Conservation (phyloP, 257 asterid genomes). For the Nemophila menziesii region DNA sequence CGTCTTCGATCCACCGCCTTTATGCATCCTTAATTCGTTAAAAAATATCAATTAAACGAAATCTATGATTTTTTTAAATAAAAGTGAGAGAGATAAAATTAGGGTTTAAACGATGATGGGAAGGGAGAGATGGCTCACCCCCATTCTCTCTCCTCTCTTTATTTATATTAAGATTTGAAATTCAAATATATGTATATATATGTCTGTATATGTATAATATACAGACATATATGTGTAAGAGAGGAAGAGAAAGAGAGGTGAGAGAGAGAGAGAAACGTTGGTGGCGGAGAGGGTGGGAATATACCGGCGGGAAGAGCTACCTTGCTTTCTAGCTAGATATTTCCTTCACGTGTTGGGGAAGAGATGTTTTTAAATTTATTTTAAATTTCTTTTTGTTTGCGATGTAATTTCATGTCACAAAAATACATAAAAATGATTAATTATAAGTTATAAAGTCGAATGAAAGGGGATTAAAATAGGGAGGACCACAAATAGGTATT, state of each 20-base stretch:
- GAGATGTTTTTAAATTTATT: too few species aligned
- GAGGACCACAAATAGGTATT: too few species aligned
- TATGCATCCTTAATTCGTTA: constrained; percentile 1
- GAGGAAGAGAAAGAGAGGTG: background rate
- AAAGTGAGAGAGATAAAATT: background rate
- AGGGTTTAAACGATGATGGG: background rate
- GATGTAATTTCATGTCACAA: too few species aligned
- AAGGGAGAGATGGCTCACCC: background rate
- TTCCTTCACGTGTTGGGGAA: too few species aligned
- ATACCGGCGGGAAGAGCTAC: background rate
- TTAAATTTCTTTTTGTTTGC: too few species aligned
- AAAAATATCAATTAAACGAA: too few species aligned
- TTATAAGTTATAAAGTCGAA: too few species aligned
- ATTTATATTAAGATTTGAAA: background rate
- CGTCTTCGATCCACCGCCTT: constrained; percentile 35
- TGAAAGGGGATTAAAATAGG: too few species aligned
- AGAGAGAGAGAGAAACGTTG: background rate
- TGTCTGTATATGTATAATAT: background rate
- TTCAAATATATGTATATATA: too few species aligned
- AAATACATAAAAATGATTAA: too few species aligned
- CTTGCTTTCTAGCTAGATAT: background rate
- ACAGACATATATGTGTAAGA: background rate
- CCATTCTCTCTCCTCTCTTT: background rate
- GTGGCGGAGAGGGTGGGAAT: background rate
- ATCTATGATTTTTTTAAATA: too few species aligned